Base-by-base conservation (phyloP, 2,329 filamentous ascomycete species). In the Fusarium hainanense region DNA sequence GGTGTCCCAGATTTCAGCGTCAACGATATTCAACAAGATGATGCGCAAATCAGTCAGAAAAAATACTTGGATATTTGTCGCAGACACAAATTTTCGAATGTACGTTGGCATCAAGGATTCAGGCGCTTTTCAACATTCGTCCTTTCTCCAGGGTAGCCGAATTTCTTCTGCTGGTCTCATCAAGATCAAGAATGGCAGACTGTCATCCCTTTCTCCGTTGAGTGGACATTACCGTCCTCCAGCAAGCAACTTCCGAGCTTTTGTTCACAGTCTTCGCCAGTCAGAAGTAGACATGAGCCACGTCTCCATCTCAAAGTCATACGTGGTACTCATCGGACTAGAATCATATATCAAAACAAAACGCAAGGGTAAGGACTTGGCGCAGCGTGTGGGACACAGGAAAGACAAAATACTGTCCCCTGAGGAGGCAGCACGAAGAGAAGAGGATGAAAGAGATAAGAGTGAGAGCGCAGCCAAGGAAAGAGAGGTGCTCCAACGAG, bases 51-150 rank as follows among this genome's bases (percentile, higher is more conserved):
- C 92, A 0, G 92, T 94, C 41, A 92, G 90, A 78, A 93, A 93
- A 68, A 94, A 95, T 75, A 96, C 92, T 7, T 97, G 94, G 94
- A 97, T 97, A 69, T 98, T 97, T 74, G 94, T 94, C 10, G 91
- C 92, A 25, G 94, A 97, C 79, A 95, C 93, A 2, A 91, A 88
- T 2, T 96, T 94, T 78, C 89, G 92, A 1, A 84, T 97, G 0
- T 97, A 97, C 77, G 89, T 97, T 34, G 94, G 94, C 49, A 96
- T 97, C 82, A 97, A 98, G 76, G 89, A 92, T 77, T 91, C 90
- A 6, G 94, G 94, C 13, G 89, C 92, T 7, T 98, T 98, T 75
- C 94, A 97, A 75, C 94, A 97, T 79, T 94, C 91, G 14, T 96
- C 93, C 0, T 97, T 98, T 75, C 84, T 97, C 3, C 92, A 94